Evolutionary conservation across 768 basidiomycete genomes (phyloP).

Genomic region (Bullera alba): DNA sequence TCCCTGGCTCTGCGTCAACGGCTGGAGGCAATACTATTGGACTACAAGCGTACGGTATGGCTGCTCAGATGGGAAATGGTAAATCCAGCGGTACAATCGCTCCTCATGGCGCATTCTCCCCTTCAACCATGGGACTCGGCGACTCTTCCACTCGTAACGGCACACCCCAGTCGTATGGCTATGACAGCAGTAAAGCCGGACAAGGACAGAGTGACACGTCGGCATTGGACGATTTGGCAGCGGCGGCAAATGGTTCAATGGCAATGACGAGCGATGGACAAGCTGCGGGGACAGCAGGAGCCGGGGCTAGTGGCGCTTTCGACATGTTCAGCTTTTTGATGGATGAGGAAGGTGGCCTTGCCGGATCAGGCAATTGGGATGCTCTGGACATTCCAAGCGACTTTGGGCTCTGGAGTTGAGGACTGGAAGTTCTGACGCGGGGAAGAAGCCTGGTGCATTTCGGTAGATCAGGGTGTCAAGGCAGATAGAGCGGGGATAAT

Average conservation of each 20-base stretch:
- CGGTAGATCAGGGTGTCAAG: no score
- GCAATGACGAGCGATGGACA: no score
- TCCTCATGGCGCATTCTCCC: no score
- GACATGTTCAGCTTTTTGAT: conserved; percentile 39
- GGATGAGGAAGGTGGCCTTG: conserved; percentile 37
- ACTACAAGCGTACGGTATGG: background rate
- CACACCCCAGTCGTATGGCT: background rate
- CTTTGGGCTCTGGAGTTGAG: conserved; percentile 5
- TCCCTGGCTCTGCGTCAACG: background rate
- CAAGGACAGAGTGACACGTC: no score
- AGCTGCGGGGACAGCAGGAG: conserved; percentile 1
- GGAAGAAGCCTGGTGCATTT: no score
- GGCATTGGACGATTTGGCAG: no score
- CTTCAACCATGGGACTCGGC: no score
- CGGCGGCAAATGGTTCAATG: no score
- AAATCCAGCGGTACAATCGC: background rate
- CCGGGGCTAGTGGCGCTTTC: conserved; percentile 17
- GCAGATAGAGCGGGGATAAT: no score
- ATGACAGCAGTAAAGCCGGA: background rate
- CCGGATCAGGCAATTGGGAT: conserved; percentile 22
- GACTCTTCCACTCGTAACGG: no score
- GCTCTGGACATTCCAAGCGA: conserved; percentile 12
- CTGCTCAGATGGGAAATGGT: background rate
- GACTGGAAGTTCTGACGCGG: no score
- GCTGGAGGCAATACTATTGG: background rate